Base-by-base conservation (phyloP, 768 basidiomycete species). In the Mycena metata region DNA sequence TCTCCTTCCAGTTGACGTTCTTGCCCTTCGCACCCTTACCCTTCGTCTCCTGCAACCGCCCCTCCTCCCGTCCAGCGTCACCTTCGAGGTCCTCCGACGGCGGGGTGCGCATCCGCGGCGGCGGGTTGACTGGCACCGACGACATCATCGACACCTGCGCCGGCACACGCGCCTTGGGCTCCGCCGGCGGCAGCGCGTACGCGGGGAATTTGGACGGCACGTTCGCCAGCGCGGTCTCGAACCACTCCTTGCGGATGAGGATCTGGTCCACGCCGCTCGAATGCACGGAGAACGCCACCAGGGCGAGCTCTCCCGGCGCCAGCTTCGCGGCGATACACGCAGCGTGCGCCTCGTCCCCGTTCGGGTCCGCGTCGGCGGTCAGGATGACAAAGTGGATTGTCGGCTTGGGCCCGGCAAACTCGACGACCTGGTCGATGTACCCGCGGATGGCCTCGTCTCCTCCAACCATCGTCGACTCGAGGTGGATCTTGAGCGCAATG, bases 371-470 rank as follows among this genome's bases (percentile, higher is more conserved):
- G 73, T 95, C 93, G 3, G 90, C 91, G 3, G 92, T 93, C 47
- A 96, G 85, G 61, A 96, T 94, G 72, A 95, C 93, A 76, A 96
- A 94, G 77, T 95, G 92, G 63, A 96, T 95, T 3, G 94, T 94
- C 12, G 94, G 86, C 77, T 94, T 94, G 33, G 92, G 91, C 39
- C 93, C 93, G 41, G 83, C 83, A 76, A 96, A 96, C 81, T 96
- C 94, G 69, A 91, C 87, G 51, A 93, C 86, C 78, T 95, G 94
- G 64, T 95, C 94, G 43, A 94, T 89, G 74, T 88, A 90, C 39
- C 88, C 88, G 61, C 88, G 84, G 47, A 87, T 84, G 17, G 83
- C 80, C 57, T 94, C 90, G 64, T 92, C 91, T 19, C 88, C 86
- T 26, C 84, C 84, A 17, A 85, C 78, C 46, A 86, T 86, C 46